Base-by-base conservation (phyloP, 176 grass and related monocot genomes). In the Eragrostis curvula region DNA sequence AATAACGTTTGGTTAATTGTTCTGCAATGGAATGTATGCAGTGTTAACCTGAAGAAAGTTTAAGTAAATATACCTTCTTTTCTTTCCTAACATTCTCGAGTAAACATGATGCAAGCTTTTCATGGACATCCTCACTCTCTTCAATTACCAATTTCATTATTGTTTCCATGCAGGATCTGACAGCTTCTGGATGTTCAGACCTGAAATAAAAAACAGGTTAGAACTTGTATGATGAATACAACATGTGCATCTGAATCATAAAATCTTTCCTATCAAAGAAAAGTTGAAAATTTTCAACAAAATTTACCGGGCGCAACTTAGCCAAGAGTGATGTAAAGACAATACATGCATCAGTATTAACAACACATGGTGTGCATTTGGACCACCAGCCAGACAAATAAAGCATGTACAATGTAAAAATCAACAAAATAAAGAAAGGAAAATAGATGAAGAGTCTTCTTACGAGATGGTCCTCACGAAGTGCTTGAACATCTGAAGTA, bases 121-220 rank as follows among this genome's bases (percentile, higher is more conserved):
- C 65, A 16, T 90, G 83, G 23, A 99, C 85, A 43, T 99, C 93
- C 65, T 99, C 97, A 66, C 91, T 96, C 66, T 99, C 97, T 49
- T 96, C 91, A 70, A 99, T 90, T 57, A 99, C 93, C 14, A 96
- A 75, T 64, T 70, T 92, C 97, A 99, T 96, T 88, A 91, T 92
- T 41, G 89, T 92, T 77, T 88, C 80, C 93, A 99, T 99, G 73
- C 77, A 96, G 67, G 76, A 62, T 83, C 90, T 81, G 39, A 99
- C 78, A 67, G 41, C 30, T 70, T 94, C 87, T n/a, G 89, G 30
- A 81, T 94, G 91, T 50, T 88, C 83, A 75, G 81, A 24, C 57
- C 97, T 99, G 89, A 62, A 52, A 87, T 52, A 63, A 0, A 7
- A 68, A 42, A 47, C 20, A 21, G 12, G 23, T 40, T 5, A 62